These are phyloP conservation scores for Aspergillus thermomutatus DNA, from an alignment of 2,329 filamentous ascomycete genomes.

Conservation along the genomic window DNA sequence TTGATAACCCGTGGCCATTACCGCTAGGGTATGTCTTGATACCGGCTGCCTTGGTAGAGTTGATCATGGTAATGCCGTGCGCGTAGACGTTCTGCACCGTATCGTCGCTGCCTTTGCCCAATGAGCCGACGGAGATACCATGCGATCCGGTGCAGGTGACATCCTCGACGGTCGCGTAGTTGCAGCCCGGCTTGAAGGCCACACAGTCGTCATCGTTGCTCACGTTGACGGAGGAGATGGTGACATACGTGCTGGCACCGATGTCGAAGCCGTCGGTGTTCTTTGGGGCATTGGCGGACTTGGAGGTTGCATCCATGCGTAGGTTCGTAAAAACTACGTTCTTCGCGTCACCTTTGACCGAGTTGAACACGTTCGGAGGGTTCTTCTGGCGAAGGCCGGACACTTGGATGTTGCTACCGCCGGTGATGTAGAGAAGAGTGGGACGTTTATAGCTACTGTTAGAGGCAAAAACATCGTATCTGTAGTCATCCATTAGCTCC, in stretches of 20 bases:
- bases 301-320: slow-evolving; percentile 39
- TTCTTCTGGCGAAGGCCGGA: slow-evolving; percentile 40
- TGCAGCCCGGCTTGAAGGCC: slow-evolving; percentile 43
- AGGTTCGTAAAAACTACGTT: slow-evolving; percentile 39
- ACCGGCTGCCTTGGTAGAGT: slow-evolving; percentile 44
- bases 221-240: slow-evolving; percentile 35
- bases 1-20: slow-evolving; percentile 32
- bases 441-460: slow-evolving; percentile 40
- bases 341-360: slow-evolving; percentile 33
- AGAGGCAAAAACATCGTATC: slow-evolving; percentile 40
- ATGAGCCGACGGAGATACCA: slow-evolving; percentile 47
- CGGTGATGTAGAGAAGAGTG: slow-evolving; percentile 42
- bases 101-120: slow-evolving; percentile 41
- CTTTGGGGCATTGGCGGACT: slow-evolving; percentile 35
- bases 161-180: slow-evolving; percentile 38
- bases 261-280: slow-evolving; percentile 48
- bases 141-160: slow-evolving; percentile 48
- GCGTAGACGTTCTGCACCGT: slow-evolving; percentile 45
- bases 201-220: slow-evolving; percentile 47
- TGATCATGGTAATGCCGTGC: slow-evolving; percentile 39
- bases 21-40: slow-evolving; percentile 47
- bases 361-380: slow-evolving; percentile 46
- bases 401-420: slow-evolving; percentile 38
- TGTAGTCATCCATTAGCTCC: not conserved
- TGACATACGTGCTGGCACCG: slow-evolving; percentile 36